Percentiles rank a stretch among this genome's conserved stretches.
Evolutionary conservation across 345 rosid genomes (phyloP).

Genomic region (Xanthoceras sorbifolium): DNA sequence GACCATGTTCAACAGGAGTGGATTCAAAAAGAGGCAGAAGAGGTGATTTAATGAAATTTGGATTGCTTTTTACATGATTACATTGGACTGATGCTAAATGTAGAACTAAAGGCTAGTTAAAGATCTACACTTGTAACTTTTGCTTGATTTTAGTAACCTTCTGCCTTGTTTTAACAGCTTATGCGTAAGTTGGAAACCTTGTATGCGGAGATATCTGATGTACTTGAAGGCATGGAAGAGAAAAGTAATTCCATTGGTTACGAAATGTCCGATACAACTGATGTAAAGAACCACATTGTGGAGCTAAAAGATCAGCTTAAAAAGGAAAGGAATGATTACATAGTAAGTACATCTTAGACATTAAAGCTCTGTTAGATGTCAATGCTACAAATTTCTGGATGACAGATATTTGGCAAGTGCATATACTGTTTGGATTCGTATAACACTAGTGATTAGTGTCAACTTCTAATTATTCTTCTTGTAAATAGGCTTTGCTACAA

Average conservation of each 20-base stretch:
- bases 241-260: conserved; percentile 49
- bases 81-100: background rate
- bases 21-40: conserved; percentile 77
- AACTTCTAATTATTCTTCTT: conserved; percentile 16
- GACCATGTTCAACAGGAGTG: conserved; percentile 65
- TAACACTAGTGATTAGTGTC: conserved; percentile 3
- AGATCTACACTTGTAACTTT: conserved; percentile 5
- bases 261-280: conserved; percentile 43
- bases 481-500: conserved; percentile 59
- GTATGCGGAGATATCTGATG: conserved; percentile 61
- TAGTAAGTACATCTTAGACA: conserved; percentile 45
- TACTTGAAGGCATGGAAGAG: conserved; percentile 62
- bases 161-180: conserved; percentile 53
- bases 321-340: conserved; percentile 66
- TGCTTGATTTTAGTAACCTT: conserved; percentile 9
- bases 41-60: conserved; percentile 41
- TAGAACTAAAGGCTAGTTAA: conserved; percentile 7
- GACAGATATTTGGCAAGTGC: background rate
- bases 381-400: background rate
- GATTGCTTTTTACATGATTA: background rate
- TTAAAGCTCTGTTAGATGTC: conserved; percentile 9
- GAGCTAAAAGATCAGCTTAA: conserved; percentile 65
- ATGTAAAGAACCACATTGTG: conserved; percentile 48
- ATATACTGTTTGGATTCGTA: background rate
- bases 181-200: conserved; percentile 55